These are phyloP conservation scores for Rhizopogon rudus DNA, from an alignment of 768 basidiomycete species.

Conservation along the genomic window DNA sequence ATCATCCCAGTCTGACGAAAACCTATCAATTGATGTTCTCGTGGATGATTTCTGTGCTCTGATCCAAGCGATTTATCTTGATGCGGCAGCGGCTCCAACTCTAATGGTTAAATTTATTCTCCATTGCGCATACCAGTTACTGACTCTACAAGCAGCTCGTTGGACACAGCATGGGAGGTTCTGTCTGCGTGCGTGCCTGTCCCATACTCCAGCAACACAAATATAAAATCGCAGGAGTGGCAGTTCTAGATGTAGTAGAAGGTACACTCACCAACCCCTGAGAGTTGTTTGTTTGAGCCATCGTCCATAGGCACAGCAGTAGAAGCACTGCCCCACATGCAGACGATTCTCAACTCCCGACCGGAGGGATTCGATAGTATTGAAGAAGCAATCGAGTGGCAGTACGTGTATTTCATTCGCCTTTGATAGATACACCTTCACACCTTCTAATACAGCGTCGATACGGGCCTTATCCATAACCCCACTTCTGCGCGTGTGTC, in stretches of 20 bases:
- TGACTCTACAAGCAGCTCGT: constrained; percentile 50
- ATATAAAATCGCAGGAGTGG: constrained; percentile 72
- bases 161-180: constrained; percentile 97
- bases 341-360: constrained; percentile 75
- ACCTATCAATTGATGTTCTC: constrained; percentile 66
- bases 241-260: constrained; percentile 87
- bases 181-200: constrained; percentile 73
- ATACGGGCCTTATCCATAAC: constrained; percentile 81
- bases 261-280: constrained; percentile 37
- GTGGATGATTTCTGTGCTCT: constrained; percentile 71
- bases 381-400: constrained; percentile 92
- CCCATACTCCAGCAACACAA: constrained; percentile 60
- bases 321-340: constrained; percentile 92
- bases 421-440: background rate
- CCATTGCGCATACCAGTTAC: background rate
- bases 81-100: constrained; percentile 57
- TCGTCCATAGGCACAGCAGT: constrained; percentile 71
- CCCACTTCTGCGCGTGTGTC: constrained; percentile 80
- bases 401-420: constrained; percentile 52
- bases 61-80: constrained; percentile 64
- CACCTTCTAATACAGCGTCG: constrained; percentile 45
- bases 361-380: constrained; percentile 81
- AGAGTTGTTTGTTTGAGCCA: background rate
- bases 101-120: constrained; percentile 53
- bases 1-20: constrained; percentile 17